A percentile compares a stretch with the other conserved stretches of the same genome.
phyloP scores from a whole-genome alignment of 768 basidiomycete genomes.

The Leccinum fibrillosum region DNA sequence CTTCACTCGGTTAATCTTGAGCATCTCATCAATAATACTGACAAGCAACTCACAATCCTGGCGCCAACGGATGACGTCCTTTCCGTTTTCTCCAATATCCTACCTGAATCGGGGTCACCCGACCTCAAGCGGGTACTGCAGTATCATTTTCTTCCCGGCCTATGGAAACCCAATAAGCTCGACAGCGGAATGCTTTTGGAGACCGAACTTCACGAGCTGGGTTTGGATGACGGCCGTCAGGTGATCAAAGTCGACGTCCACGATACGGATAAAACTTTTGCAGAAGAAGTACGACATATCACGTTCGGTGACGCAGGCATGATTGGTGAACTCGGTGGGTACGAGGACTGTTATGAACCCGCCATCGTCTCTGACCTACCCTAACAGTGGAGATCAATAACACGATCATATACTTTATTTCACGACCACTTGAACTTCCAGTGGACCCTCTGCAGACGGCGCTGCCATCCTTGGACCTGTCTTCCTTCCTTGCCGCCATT shows the following conservation, averaged over 20 bases:
- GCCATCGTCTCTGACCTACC: conserved; percentile 6
- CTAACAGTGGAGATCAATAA: conserved; percentile 66
- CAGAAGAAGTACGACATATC: conserved; percentile 48
- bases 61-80: conserved; percentile 89
- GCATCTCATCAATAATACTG: conserved; percentile 65
- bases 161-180: conserved; percentile 68
- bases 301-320: conserved; percentile 82
- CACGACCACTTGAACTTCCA: conserved; percentile 80
- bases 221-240: conserved; percentile 66
- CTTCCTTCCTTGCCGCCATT: conserved; percentile 85
- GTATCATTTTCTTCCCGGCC: conserved; percentile 91
- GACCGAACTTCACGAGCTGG: conserved; percentile 71
- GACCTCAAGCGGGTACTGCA: conserved; percentile 71
- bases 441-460: conserved; percentile 77
- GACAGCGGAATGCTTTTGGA: conserved; percentile 72
- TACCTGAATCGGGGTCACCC: conserved; percentile 62
- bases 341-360: not conserved
- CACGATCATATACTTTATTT: conserved; percentile 85
- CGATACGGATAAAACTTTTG: conserved; percentile 44
- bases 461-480: conserved; percentile 78
- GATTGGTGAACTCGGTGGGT: conserved; percentile 73
- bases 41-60: conserved; percentile 78
- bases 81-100: conserved; percentile 45
- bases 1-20: conserved; percentile 80
- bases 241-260: conserved; percentile 68